These are phyloP conservation scores for Globisporangium carolinianum DNA, from an alignment of 352 stramenopile species.

Conservation along the genomic window DNA sequence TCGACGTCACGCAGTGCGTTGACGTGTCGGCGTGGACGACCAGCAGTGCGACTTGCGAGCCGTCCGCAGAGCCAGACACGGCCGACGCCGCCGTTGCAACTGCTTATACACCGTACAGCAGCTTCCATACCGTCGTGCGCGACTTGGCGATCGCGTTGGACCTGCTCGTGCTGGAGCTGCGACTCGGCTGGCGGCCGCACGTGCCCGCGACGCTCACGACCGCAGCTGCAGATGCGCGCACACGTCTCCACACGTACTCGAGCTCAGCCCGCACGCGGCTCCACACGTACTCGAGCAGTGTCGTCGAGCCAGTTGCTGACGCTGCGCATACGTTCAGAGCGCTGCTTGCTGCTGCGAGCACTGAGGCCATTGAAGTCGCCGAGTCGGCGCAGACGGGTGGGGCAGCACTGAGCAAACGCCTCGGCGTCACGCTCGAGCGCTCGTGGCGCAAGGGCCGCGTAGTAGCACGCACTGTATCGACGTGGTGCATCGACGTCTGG, in stretches of 20 bases:
- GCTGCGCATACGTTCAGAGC: not conserved
- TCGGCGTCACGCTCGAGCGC: not conserved
- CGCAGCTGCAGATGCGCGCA: not conserved
- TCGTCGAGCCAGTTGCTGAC: not conserved
- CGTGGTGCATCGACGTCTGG: conserved; percentile 14
- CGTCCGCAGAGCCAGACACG: not conserved
- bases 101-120: not conserved
- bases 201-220: not conserved
- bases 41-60: too few relatives aligned
- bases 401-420: not conserved
- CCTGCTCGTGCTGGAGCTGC: conserved; percentile 7
- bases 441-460: not conserved
- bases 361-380: not conserved
- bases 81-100: not conserved
- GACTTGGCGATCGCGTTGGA: conserved; percentile 7
- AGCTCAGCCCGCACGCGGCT: too few relatives aligned
- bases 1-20: not conserved
- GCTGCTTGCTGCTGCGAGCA: not conserved
- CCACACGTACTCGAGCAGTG: not conserved
- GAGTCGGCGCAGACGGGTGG: not conserved
- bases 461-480: not conserved
- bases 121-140: conserved; percentile 1
- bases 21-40: too few relatives aligned
- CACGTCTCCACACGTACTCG: not conserved
- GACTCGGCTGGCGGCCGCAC: conserved; percentile 1